Conservation (phyloP, 1,284 basidiomycete species). For the Fomitopsis pinicola region DNA sequence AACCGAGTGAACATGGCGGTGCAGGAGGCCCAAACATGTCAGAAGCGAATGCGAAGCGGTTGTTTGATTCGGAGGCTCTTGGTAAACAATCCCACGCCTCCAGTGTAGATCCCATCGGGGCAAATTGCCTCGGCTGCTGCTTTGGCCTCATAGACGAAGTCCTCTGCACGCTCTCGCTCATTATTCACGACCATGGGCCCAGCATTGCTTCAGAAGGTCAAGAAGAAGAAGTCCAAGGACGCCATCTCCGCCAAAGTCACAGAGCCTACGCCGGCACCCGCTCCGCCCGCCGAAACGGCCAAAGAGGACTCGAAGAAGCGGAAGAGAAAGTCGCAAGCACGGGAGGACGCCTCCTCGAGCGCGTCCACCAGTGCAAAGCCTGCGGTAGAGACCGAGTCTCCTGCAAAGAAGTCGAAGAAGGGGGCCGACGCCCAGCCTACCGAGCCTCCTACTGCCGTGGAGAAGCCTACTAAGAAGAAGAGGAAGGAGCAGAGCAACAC, state of each 20-base stretch:
- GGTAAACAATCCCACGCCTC: conserved; percentile 13
- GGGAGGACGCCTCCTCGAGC: conserved; percentile 1
- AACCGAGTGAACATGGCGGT: conserved; percentile 21
- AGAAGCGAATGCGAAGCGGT: neutral
- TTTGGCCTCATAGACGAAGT: neutral
- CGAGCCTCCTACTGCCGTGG: neutral
- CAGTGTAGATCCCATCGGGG: neutral
- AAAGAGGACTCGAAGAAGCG: conserved; percentile 5
- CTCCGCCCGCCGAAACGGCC: neutral
- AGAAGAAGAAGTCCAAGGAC: conserved; percentile 9
- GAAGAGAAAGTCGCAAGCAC: conserved; percentile 1
- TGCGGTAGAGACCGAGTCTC: neutral
- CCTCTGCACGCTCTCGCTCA: neutral
- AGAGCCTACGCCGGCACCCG: neutral
- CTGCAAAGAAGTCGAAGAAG: neutral
- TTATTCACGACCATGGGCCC: neutral
- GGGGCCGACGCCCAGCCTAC: neutral
- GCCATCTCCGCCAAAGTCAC: neutral
- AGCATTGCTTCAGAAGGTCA: neutral
- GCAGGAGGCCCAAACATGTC: neutral
- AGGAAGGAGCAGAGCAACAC: neutral
- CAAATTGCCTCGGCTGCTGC: neutral
- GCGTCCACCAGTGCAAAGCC: neutral
- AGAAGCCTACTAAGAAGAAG: neutral
- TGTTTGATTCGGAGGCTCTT: conserved; percentile 16